Base-by-base conservation (phyloP, 805 yeast species). In the Saccharomycopsis sp. region DNA sequence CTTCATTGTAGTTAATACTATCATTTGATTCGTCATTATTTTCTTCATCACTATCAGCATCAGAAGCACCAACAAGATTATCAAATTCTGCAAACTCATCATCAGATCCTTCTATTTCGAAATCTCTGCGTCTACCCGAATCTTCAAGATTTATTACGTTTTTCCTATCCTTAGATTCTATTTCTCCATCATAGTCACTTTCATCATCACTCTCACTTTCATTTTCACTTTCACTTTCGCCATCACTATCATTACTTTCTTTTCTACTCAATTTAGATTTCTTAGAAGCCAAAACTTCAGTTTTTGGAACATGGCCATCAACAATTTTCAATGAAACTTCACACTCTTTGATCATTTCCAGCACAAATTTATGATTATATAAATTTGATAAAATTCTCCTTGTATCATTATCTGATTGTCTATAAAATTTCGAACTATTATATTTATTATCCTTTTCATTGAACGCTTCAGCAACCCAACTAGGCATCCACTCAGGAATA, bases 401-500 rank as follows among this genome's bases (percentile, higher is more conserved):
- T 29, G 51, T 39, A 9, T 51, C 54, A 9, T 51, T 19, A 46
- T 49, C 25, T 50, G 50, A 49, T 8, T 58, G 56, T 38, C 58
- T 62, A 56, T 66, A 74, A 26, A 61, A 58, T 31, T 67, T 60
- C 2, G 66, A 57, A 14, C 83, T 80, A 49, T 75, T 70, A 14
- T 49, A 50, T 36, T 56, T 31, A 39, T 56, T 27, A 3, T 54
- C 48, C 38, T 62, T 57, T 36, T 62, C 61, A 9, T 51, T 52
- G 14, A 59, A 36, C 5, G 56, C 57, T 23, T 39, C 55, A 34
- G 23, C 55, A 40, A 36, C 64, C 66, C 46, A 53, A 34, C 17
- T 52, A 26, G 62, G 59, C 19, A 71, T 50, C 34, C 60, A 66
- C 2, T 35, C 26, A 12, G 32, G 39, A 5, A 14, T 8, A 8